Evolutionary conservation across 768 basidiomycete species (phyloP), one percentile per base, ranked within the genome.

Genomic region (Boletus rubescentipes): DNA sequence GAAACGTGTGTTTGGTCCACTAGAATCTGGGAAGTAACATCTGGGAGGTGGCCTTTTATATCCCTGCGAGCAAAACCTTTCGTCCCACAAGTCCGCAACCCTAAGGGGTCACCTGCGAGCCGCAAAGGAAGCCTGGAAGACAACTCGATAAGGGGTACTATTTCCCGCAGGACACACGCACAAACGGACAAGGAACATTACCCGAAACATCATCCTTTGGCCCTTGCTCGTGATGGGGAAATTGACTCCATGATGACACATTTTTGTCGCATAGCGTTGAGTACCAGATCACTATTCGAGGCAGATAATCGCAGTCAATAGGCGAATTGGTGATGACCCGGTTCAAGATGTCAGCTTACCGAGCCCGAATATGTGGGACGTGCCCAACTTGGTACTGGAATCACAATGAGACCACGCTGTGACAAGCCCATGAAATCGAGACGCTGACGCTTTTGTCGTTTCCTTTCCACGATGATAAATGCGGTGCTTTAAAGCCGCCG

Each of bases 391-490:
- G 9, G 14, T 55, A 50, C 71, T 18, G 23, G 8, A 38, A 34
- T 44, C 10, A 23, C 34, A 10, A 23, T 26, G 32, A 32, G 23
- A 48, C 16, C 11, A 29, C 29, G 8, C 21, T 18, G 20, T 26
- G 29, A 49, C 31, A 29, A 10, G 11, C 21, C 9, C 8, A 46
- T 21, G 32, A 7, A 7, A 36, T 23, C 32, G n/a, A 32, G 23
- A 48, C 38, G 12, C 32, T 39, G 21, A 49, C 30, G 7, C 35
- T 50, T 57, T 44, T 18, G 45, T 52, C 46, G 15, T 20, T 51
- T 45, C 18, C 18, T 57, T 61, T 57, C 60, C 60, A 61, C 51
- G 51, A 30, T 23, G 14, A 18, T 26, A 26, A 26, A 26, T 26
- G 26, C 26, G 6, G 26, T 26, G 26, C n/a, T n/a, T n/a, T n/a